These are phyloP conservation scores for Aphanocladium album DNA, from an alignment of 2,329 filamentous ascomycete genomes.

Conservation along the genomic window DNA sequence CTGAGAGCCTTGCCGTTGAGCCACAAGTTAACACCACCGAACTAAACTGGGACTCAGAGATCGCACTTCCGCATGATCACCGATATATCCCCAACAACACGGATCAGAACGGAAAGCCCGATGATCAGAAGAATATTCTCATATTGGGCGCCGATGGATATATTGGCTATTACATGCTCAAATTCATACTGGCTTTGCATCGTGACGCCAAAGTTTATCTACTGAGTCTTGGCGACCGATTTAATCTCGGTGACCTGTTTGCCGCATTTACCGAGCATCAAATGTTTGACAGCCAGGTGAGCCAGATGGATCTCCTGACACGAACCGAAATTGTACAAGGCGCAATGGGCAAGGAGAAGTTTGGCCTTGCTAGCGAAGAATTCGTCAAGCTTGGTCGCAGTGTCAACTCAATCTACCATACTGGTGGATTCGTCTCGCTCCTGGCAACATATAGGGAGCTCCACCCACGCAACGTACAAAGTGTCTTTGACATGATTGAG, in stretches of 20 bases:
- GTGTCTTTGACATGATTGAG: conserved; percentile 22
- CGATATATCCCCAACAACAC: background rate
- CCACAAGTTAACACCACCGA: background rate
- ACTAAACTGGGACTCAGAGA: background rate
- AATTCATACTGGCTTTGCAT: background rate
- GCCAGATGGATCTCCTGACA: conserved; percentile 11
- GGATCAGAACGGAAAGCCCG: background rate
- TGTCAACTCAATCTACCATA: conserved; percentile 22
- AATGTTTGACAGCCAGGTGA: conserved; percentile 16
- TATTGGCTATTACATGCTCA: conserved; percentile 1
- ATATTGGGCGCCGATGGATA: conserved; percentile 1
- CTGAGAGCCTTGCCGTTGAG: too few relatives aligned
- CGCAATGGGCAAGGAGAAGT: conserved; percentile 17
- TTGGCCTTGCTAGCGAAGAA: conserved; percentile 20
- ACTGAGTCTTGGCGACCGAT: background rate
- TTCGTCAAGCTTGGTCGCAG: conserved; percentile 21
- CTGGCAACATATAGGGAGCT: conserved; percentile 21
- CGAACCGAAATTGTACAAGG: conserved; percentile 18
- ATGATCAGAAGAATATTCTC: background rate
- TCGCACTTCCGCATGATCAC: background rate
- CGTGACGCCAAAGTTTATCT: background rate
- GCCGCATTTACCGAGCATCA: conserved; percentile 18
- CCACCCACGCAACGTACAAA: conserved; percentile 19
- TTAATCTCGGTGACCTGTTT: conserved; percentile 11
- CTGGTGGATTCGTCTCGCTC: conserved; percentile 23